Evolutionary conservation across 352 stramenopile species (phyloP).

Genomic region (Pythium angustatum): DNA sequence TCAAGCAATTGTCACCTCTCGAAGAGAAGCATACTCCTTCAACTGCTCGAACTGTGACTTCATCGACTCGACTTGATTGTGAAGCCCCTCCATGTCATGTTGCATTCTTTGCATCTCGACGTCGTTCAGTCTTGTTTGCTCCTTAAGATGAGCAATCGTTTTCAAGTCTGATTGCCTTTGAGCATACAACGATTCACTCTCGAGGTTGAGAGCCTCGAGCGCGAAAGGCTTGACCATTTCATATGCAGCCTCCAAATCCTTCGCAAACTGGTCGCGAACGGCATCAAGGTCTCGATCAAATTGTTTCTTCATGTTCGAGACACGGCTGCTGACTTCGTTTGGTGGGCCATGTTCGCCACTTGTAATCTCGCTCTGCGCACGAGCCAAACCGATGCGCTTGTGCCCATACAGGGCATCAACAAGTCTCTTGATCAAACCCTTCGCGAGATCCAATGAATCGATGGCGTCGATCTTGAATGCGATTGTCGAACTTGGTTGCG

Average conservation of each 20-base stretch:
- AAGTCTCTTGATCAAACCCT: conserved; percentile 48
- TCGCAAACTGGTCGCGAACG: conserved; percentile 2
- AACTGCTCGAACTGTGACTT: conserved; percentile 16
- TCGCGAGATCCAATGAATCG: conserved; percentile 43
- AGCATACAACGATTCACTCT: conserved; percentile 9
- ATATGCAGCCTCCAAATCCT: conserved; percentile 15
- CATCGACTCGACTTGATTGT: conserved; percentile 20
- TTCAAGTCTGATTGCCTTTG: conserved; percentile 5
- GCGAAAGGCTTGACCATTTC: conserved; percentile 19
- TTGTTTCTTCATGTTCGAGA: conserved; percentile 8
- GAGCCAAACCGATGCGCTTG: conserved; percentile 31
- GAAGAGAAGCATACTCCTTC: conserved; percentile 17
- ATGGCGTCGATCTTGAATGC: conserved; percentile 43
- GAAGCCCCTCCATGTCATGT: conserved; percentile 1
- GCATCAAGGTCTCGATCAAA: conserved; percentile 7
- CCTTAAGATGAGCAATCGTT: conserved; percentile 16
- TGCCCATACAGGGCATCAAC: conserved; percentile 56
- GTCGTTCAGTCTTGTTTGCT: neutral
- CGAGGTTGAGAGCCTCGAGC: conserved; percentile 11
- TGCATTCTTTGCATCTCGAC: conserved; percentile 3
- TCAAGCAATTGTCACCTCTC: conserved; percentile 5
- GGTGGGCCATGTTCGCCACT: neutral
- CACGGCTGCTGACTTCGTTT: neutral
- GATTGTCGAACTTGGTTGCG: conserved; percentile 9
- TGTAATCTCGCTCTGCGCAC: neutral